phyloP scores from a whole-genome alignment of 1,139 yeast genomes.

The Debaryomyces robertsiae region DNA sequence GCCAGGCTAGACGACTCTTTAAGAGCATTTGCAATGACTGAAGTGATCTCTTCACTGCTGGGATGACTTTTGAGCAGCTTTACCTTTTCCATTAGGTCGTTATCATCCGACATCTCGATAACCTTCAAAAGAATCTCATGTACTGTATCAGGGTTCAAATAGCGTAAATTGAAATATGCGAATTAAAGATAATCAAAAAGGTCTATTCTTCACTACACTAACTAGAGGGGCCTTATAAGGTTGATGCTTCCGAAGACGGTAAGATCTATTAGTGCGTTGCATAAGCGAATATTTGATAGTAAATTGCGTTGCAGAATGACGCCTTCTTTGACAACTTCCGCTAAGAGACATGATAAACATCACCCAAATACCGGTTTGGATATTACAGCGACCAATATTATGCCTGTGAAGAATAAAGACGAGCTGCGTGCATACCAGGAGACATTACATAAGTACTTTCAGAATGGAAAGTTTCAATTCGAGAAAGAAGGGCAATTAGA shows the following conservation, averaged over 20 bases:
- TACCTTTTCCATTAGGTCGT: constrained; percentile 14
- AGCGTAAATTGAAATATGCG: not conserved
- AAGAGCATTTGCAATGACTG: constrained; percentile 13
- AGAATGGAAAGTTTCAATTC: constrained; percentile 21
- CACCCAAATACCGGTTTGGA: not conserved
- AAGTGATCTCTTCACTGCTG: constrained; percentile 17
- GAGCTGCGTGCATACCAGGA: constrained; percentile 1
- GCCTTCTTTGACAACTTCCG: not conserved
- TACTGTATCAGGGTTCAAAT: not conserved
- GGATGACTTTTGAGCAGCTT: constrained; percentile 26
- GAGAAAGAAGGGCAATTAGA: constrained; percentile 18
- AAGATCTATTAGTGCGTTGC: not conserved
- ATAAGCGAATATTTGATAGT: not conserved
- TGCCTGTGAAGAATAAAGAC: not conserved
- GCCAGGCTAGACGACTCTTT: constrained; percentile 9
- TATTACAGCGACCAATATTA: not conserved
- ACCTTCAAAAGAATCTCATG: not conserved
- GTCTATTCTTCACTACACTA: not conserved
- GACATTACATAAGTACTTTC: constrained; percentile 20
- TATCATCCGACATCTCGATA: constrained; percentile 2
- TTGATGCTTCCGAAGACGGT: not conserved
- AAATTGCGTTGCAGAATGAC: not conserved
- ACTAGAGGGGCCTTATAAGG: not conserved
- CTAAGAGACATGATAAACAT: not conserved
- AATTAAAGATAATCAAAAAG: not conserved